phyloP scores from a whole-genome alignment of 192 early-diverging fungal species.

The Coemansia guatemalensis region DNA sequence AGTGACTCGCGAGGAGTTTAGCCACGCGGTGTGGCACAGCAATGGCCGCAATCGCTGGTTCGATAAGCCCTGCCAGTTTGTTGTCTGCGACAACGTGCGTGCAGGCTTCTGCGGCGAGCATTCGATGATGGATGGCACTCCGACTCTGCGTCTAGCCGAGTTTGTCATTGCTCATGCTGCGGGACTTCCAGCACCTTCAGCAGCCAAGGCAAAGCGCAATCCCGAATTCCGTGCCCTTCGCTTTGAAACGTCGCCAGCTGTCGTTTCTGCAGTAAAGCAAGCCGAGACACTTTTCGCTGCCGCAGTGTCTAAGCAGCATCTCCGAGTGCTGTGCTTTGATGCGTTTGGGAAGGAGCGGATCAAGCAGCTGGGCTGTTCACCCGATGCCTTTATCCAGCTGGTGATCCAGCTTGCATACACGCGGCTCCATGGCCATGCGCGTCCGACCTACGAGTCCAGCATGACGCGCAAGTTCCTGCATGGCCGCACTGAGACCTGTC shows the following conservation, averaged over 20 bases:
- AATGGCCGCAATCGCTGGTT: constrained; percentile 95
- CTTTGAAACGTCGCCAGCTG: constrained; percentile 63
- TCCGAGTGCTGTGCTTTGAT: constrained; percentile 78
- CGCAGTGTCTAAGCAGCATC: constrained; percentile 74
- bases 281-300: constrained; percentile 76
- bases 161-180: constrained; percentile 58
- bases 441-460: constrained; percentile 92
- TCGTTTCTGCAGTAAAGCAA: constrained; percentile 59
- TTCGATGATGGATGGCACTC: constrained; percentile 94
- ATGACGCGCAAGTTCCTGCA: constrained; percentile 89
- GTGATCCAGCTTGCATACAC: constrained; percentile 96
- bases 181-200: constrained; percentile 57
- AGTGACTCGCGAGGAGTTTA: constrained; percentile 87
- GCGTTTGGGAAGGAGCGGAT: constrained; percentile 94
- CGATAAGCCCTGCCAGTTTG: constrained; percentile 96
- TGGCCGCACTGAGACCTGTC: constrained; percentile 93
- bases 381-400: constrained; percentile 86
- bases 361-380: constrained; percentile 79
- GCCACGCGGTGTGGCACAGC: constrained; percentile 90
- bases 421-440: constrained; percentile 75
- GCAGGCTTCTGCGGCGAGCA: constrained; percentile 96
- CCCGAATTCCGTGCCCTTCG: constrained; percentile 56
- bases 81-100: constrained; percentile 93
- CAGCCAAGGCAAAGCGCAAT: constrained; percentile 4
- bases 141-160: constrained; percentile 84